These are phyloP conservation scores for Chlamydomonas schloesseri DNA, from an alignment of 139 green algal species.

Conservation along the genomic window DNA sequence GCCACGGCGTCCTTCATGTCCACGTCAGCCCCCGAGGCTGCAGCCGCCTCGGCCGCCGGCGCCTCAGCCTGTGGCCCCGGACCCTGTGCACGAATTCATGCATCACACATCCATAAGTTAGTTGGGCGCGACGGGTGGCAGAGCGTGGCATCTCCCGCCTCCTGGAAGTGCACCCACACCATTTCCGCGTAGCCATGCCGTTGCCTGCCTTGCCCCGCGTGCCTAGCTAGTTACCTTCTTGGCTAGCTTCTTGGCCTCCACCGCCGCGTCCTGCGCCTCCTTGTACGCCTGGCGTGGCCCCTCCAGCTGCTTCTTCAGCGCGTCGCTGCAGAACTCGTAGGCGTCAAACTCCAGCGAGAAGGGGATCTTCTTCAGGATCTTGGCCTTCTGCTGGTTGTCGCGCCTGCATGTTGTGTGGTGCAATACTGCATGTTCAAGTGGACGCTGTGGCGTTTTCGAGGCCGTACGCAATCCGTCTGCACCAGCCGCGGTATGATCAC, in stretches of 20 bases:
- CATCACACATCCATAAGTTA: not conserved
- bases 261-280: slow-evolving; percentile 48
- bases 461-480: not conserved
- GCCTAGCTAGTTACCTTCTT: slow-evolving; percentile 52
- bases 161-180: too few species aligned
- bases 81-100: slow-evolving; percentile 1
- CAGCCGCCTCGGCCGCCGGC: not conserved
- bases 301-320: slow-evolving; percentile 88
- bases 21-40: slow-evolving; percentile 51
- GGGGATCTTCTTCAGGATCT: slow-evolving; percentile 95
- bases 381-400: slow-evolving; percentile 93
- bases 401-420: not conserved
- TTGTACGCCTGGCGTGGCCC: slow-evolving; percentile 73
- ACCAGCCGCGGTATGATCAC: too few species aligned
- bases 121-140: too few species aligned
- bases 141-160: too few species aligned
- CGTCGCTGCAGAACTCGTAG: slow-evolving; percentile 92
- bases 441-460: slow-evolving; percentile 71
- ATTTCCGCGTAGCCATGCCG: too few species aligned
- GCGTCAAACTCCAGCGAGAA: slow-evolving; percentile 93
- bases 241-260: slow-evolving; percentile 52
- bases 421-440: slow-evolving; percentile 84
- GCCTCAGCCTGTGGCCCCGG: not conserved
- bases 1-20: slow-evolving; percentile 74
- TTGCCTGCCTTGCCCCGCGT: too few species aligned